Evolutionary conservation across 371 early-diverging fungal genomes (phyloP).

Genomic region (Mucor indicus): DNA sequence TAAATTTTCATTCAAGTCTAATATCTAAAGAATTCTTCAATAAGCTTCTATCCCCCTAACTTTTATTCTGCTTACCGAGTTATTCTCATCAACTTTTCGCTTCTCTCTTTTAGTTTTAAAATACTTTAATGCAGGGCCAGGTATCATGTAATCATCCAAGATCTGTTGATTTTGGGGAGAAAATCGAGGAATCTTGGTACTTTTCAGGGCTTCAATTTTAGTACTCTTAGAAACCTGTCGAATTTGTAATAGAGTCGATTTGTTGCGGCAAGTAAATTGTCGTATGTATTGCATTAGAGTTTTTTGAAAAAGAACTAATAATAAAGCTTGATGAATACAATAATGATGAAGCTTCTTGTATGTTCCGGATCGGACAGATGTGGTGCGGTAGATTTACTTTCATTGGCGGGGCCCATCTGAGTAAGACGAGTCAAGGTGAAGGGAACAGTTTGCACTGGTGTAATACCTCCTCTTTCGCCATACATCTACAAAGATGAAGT

Average conservation of each 20-base stretch:
- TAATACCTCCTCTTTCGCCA: constrained; percentile 18
- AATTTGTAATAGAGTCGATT: too few species aligned
- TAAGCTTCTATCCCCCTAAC: not conserved
- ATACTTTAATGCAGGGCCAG: constrained; percentile 30
- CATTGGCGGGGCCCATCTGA: not conserved
- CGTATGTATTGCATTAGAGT: constrained; percentile 2
- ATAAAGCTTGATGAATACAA: too few species aligned
- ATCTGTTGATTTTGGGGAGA: constrained; percentile 10
- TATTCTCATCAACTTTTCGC: not conserved
- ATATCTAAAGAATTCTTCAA: not conserved
- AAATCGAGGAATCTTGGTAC: constrained; percentile 6
- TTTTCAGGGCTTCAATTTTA: too few species aligned
- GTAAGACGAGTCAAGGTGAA: not conserved
- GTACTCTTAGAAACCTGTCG: too few species aligned
- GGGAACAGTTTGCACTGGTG: not conserved
- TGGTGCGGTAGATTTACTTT: too few species aligned
- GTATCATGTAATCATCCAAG: constrained; percentile 36
- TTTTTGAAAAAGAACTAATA: too few species aligned
- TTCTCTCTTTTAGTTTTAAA: constrained; percentile 21
- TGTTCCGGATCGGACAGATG: too few species aligned
- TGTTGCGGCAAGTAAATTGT: too few species aligned
- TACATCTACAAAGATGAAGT: constrained; percentile 22
- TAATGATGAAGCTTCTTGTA: too few species aligned
- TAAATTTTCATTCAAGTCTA: too few species aligned
- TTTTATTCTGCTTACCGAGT: not conserved